Conservation (phyloP, 1,284 basidiomycete species). For the Fomitopsis schrenkii region DNA sequence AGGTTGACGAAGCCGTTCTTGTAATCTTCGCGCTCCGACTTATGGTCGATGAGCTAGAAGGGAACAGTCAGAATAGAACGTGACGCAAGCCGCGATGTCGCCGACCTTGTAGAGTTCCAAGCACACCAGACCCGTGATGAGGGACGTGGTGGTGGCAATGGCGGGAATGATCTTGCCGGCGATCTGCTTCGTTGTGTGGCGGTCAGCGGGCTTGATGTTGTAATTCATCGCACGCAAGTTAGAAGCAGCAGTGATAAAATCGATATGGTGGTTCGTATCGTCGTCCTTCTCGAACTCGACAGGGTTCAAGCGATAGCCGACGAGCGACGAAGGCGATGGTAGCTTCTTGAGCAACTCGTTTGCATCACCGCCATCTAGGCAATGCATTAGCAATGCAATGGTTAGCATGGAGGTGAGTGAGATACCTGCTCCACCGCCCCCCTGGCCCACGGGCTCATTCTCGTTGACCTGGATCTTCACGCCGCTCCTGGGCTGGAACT, state of each 20-base stretch:
- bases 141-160: slow-evolving; percentile 96
- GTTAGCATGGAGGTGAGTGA: background rate
- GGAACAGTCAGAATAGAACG: background rate
- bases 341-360: slow-evolving; percentile 61
- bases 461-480: slow-evolving; percentile 96
- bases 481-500: slow-evolving; percentile 90
- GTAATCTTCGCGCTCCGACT: slow-evolving; percentile 90
- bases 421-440: slow-evolving; percentile 38
- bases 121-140: slow-evolving; percentile 94
- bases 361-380: slow-evolving; percentile 49
- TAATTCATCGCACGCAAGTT: slow-evolving; percentile 98
- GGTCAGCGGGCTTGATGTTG: slow-evolving; percentile 84
- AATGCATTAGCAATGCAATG: slow-evolving; percentile 5
- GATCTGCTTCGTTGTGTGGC: slow-evolving; percentile 96
- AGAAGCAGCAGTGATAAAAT: slow-evolving; percentile 98
- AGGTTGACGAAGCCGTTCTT: slow-evolving; percentile 99
- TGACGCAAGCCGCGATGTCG: background rate
- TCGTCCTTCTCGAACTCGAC: slow-evolving; percentile 99
- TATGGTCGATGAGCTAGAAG: slow-evolving; percentile 86
- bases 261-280: slow-evolving; percentile 97
- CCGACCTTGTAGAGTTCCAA: slow-evolving; percentile 94
- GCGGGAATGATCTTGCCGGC: slow-evolving; percentile 99
- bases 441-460: slow-evolving; percentile 77
- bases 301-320: slow-evolving; percentile 91
- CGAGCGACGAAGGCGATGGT: slow-evolving; percentile 86